Percentiles rank a stretch among this genome's conserved stretches.
These are phyloP conservation scores for Lipomyces sp. DNA, from an alignment of 805 yeast genomes.

Conservation along the genomic window DNA sequence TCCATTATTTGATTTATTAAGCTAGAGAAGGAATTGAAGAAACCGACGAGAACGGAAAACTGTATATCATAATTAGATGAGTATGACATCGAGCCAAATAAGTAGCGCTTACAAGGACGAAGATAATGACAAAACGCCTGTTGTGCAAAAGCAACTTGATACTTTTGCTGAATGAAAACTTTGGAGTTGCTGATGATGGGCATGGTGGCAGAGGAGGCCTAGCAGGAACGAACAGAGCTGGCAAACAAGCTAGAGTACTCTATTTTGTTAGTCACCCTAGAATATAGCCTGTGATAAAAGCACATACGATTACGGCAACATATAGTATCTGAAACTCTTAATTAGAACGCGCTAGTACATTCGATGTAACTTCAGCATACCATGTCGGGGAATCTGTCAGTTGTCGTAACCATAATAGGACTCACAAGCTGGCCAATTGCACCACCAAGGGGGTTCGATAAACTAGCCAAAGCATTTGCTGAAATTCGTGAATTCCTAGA, in stretches of 20 bases:
- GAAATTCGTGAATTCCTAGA: slow-evolving; percentile 42
- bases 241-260: slow-evolving; percentile 29
- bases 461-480: slow-evolving; percentile 46
- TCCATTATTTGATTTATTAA: slow-evolving; percentile 44
- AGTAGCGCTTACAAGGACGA: slow-evolving; percentile 10
- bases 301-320: slow-evolving; percentile 19
- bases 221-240: slow-evolving; percentile 39
- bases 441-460: slow-evolving; percentile 46
- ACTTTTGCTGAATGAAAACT: slow-evolving; percentile 39
- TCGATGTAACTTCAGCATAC: slow-evolving; percentile 6
- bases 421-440: slow-evolving; percentile 46
- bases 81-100: neutral
- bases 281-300: no score
- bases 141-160: slow-evolving; percentile 32
- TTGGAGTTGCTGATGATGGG: slow-evolving; percentile 43
- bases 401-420: slow-evolving; percentile 42
- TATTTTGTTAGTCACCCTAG: neutral
- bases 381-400: slow-evolving; percentile 37
- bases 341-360: neutral
- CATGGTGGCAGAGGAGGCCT: slow-evolving; percentile 44
- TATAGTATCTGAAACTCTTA: slow-evolving; percentile 13
- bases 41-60: slow-evolving; percentile 45
- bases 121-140: slow-evolving; percentile 30
- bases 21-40: slow-evolving; percentile 45
- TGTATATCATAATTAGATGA: slow-evolving; percentile 23